Conservation (phyloP, 345 rosid species). For the Dimocarpus longan region DNA sequence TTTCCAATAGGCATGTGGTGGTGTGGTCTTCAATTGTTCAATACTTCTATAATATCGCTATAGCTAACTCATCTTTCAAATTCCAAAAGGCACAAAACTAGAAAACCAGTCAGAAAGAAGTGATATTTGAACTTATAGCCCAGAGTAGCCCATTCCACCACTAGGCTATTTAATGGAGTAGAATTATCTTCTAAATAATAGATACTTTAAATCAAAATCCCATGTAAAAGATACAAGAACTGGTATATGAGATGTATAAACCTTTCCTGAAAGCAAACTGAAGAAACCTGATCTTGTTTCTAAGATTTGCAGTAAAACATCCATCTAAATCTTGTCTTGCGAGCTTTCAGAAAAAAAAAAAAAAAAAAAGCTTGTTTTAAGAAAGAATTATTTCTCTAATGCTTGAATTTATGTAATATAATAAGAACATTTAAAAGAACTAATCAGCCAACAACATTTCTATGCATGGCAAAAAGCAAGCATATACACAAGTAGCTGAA, state of each 20-base stretch:
- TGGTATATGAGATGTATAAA: neutral
- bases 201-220: neutral
- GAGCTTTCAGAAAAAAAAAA: neutral
- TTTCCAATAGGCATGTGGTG: neutral
- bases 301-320: neutral
- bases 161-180: neutral
- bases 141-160: no score
- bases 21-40: neutral
- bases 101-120: no score
- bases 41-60: neutral
- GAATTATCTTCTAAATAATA: neutral
- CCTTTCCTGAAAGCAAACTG: neutral
- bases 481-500: neutral
- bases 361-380: neutral
- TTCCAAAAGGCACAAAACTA: neutral
- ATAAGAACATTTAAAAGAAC: neutral
- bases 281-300: neutral
- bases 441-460: neutral
- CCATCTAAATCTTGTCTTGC: neutral
- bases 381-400: neutral
- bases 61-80: neutral
- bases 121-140: no score
- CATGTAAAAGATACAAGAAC: no score
- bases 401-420: neutral
- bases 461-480: neutral